Evolutionary conservation across 1,284 basidiomycete genomes (phyloP), one percentile per base, ranked within the genome.

Genomic region (Anthracocystis setariae): DNA sequence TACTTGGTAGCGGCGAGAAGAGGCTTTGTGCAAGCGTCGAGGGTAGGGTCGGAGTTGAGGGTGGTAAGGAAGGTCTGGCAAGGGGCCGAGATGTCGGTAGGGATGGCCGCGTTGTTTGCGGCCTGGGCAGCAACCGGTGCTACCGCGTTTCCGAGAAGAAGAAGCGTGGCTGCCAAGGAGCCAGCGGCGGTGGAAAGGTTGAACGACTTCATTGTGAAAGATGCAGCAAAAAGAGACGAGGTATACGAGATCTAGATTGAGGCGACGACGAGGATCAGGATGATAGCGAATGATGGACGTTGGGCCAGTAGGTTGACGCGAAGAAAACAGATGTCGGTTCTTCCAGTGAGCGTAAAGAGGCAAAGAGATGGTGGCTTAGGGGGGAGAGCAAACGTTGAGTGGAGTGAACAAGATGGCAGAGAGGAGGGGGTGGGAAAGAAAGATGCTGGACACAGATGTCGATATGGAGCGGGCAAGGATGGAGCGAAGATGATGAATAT

Each of bases 11-110:
- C 75, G 13, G 51, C 47, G 32, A 77, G 59, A 3, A 78, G 61
- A 9, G 77, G 77, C 25, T 66, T 61, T 20, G 74, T 78, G 68
- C 77, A 78, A 0, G 62, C 50, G 25, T 58, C 46, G 48, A 78
- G 63, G 40, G 50, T 46, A 8, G 57, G 20, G 45, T 78, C 77
- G 13, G 69, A 52, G 63, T 78, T 77, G 54, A 78, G 64, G 0
- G 54, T 57, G 35, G 58, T 53, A 42, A 78, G 53, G 65, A 77
- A 77, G 44, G 51, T 55, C 5, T 45, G 27, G 46, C 77, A 78
- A 27, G 37, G 39, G 17, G 54, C 18, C 39, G 65, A 65, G 52
- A 70, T 40, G 58, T 58, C 48, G 29, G 64, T 49, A 33, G 76
- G 76, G 49, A 78, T 78, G 33, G 51, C 40, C 0, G 73, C 37